Evolutionary conservation across 352 stramenopile genomes (phyloP), one percentile per base, ranked within the genome.

Genomic region (Albugo candida): DNA sequence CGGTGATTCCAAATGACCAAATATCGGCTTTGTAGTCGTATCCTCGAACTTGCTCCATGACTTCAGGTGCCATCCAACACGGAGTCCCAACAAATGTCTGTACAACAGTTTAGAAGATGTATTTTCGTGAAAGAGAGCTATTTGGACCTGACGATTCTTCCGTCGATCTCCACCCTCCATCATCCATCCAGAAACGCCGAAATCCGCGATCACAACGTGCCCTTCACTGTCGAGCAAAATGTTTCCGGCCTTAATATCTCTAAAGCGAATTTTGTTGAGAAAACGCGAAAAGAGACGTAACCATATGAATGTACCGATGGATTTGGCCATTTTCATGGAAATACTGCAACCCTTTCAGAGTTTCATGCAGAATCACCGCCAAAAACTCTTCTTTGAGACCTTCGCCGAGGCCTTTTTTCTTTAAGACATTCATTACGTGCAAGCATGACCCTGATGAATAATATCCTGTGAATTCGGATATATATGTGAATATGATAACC

Each of bases 321-420:
- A 98, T 97, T 61, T 98, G 87, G 4, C 92, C 93, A 53, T 98
- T 97, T 51, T 98, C 86, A 59, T 99, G 95, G 61, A 99, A 97
- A 67, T 99, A 99, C 60, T 97, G 83, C 24, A 99, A 70, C 0
- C 94, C 95, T 51, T 97, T 77, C 13, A 99, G 71, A 17, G 93
- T 89, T 63, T 98, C 84, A 56, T 97, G 84, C 13, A 99, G 66
- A 47, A 99, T 97, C 44, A 97, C 96, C 21, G 89, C 85, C 38
- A 98, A 94, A 49, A 96, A 97, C 47, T 95, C 71, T 64, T 99
- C 93, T 54, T 86, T 84, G 24, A 93, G 68, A 0, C 80, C 81
- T 65, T 94, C 80, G 36, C 81, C 79, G 59, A 81, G 52, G 17
- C 78, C 70, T 64, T 93, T 92, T 58, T 91, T 92, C 60, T 92